Conservation (phyloP, 164 flowering plant species). For the Houttuynia cordata region DNA sequence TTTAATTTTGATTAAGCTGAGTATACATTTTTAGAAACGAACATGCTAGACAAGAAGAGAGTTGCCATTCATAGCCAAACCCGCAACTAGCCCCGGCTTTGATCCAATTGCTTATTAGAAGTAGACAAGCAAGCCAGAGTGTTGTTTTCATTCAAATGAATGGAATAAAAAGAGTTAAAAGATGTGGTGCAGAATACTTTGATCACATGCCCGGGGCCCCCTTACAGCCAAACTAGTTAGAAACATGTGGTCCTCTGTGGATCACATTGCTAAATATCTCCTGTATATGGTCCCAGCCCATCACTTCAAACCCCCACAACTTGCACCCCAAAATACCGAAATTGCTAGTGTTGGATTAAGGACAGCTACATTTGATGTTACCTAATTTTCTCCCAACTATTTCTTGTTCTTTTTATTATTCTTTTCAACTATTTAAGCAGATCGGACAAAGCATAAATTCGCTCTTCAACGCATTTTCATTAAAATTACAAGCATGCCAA, state of each 20-base stretch:
- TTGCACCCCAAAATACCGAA: no score
- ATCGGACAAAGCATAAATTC: no score
- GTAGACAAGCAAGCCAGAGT: neutral
- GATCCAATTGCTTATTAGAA: neutral
- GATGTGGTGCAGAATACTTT: neutral
- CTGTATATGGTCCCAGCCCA: neutral
- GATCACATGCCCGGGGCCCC: constrained; percentile 17
- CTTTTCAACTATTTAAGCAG: neutral
- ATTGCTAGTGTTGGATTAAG: no score
- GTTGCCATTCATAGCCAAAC: neutral
- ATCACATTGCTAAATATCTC: constrained; percentile 18
- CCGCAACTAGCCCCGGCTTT: neutral
- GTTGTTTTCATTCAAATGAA: neutral
- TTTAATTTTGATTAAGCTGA: no score
- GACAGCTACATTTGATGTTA: neutral
- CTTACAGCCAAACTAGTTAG: constrained; percentile 13
- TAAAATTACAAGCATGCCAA: no score
- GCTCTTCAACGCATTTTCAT: no score
- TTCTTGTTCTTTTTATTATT: neutral
- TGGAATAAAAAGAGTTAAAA: constrained; percentile 8
- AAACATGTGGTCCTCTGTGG: constrained; percentile 17
- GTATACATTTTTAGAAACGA: no score
- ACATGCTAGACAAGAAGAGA: neutral
- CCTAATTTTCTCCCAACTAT: neutral
- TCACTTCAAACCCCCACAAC: no score